Percentiles rank a stretch among this genome's conserved stretches.
phyloP scores from a whole-genome alignment of 1,284 basidiomycete species.

The Pseudozyma sp. region DNA sequence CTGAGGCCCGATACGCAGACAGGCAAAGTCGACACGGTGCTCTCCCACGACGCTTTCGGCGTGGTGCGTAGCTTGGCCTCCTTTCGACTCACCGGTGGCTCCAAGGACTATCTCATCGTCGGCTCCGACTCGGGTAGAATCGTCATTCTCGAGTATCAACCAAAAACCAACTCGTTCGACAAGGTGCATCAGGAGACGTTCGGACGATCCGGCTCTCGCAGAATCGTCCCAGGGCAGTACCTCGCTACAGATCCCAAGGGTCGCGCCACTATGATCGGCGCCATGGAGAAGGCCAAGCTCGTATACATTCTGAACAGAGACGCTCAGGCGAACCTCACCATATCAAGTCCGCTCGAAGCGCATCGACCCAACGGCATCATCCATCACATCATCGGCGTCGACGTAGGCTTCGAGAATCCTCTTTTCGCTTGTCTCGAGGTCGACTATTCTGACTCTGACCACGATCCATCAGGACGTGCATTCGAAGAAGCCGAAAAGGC shows the following conservation, averaged over 20 bases:
- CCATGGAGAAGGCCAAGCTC: constrained; percentile 66
- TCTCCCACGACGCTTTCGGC: constrained; percentile 62
- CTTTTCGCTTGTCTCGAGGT: constrained; percentile 67
- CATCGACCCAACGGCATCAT: constrained; percentile 62
- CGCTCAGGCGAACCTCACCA: constrained; percentile 66
- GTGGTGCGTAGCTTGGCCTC: constrained; percentile 62
- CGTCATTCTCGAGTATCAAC: constrained; percentile 64
- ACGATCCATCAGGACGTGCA: constrained; percentile 63
- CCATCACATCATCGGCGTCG: constrained; percentile 65
- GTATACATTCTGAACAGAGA: constrained; percentile 68
- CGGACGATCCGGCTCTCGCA: constrained; percentile 64
- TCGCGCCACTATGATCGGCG: constrained; percentile 65
- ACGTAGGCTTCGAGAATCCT: constrained; percentile 68
- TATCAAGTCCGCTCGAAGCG: constrained; percentile 67
- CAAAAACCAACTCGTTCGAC: constrained; percentile 54
- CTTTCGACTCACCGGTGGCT: constrained; percentile 63
- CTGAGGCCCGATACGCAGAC: constrained; percentile 60
- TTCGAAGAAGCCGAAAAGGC: constrained; percentile 56
- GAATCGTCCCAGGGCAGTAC: constrained; percentile 66
- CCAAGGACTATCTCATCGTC: constrained; percentile 65
- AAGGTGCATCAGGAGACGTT: constrained; percentile 67
- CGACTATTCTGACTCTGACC: constrained; percentile 66
- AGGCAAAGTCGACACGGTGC: constrained; percentile 53
- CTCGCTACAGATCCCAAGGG: constrained; percentile 68
- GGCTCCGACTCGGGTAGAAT: constrained; percentile 67